Conservation (phyloP, 345 rosid genomes). For the Triadica sebifera region DNA sequence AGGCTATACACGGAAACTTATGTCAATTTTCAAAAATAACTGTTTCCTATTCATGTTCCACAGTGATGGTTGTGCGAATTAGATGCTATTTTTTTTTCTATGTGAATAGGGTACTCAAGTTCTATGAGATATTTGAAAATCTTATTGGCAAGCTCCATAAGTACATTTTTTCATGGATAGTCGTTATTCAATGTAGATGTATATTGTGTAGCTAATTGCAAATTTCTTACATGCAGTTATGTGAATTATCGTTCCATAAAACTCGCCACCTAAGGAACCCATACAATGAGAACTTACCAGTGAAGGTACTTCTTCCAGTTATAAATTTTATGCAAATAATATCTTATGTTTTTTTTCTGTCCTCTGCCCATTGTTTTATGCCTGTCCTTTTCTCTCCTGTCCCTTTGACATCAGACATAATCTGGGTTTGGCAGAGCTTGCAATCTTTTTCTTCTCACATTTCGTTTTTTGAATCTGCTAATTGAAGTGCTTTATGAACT, state of each 20-base stretch:
- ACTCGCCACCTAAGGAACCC: slow-evolving; percentile 94
- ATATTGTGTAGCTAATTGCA: slow-evolving; percentile 24
- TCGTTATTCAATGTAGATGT: slow-evolving; percentile 7
- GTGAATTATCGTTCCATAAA: slow-evolving; percentile 92
- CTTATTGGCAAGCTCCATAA: background rate
- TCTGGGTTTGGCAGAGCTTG: background rate
- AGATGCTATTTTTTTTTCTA: slow-evolving; percentile 9
- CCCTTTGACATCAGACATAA: background rate
- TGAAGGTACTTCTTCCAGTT: slow-evolving; percentile 57
- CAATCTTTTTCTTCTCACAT: background rate
- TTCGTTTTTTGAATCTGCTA: background rate
- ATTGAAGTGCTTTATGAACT: background rate
- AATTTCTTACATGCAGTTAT: slow-evolving; percentile 57
- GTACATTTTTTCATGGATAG: slow-evolving; percentile 2
- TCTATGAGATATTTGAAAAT: background rate
- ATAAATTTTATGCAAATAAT: background rate
- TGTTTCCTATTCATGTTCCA: background rate
- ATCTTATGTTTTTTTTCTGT: background rate
- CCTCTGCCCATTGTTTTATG: background rate
- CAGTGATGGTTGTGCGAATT: background rate
- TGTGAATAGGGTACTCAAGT: background rate
- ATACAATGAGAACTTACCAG: slow-evolving; percentile 93
- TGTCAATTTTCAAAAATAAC: background rate
- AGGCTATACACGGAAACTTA: background rate
- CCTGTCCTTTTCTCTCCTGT: background rate